Conservation (phyloP, 169 alveolate genomes). For the Perkinsus chesapeaki region DNA sequence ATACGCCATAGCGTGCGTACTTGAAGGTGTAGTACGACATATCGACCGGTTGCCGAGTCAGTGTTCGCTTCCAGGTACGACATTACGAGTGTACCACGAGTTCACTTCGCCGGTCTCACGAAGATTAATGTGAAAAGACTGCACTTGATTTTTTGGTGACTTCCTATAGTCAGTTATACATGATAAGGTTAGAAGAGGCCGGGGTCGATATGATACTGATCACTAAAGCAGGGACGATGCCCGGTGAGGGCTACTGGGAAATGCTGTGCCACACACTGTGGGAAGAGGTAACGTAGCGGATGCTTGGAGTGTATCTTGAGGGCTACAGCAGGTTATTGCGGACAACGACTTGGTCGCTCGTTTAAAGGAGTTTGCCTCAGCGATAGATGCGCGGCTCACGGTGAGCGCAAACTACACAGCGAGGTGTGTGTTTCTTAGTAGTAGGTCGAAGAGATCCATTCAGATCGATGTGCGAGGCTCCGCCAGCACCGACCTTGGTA, state of each 20-base stretch:
- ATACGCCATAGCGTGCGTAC: too few relatives aligned
- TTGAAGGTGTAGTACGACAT: too few relatives aligned
- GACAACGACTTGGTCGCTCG: not conserved
- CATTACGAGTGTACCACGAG: too few relatives aligned
- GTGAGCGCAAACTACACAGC: not conserved
- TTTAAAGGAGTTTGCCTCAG: not conserved
- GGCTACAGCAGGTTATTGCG: not conserved
- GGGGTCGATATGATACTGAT: not conserved
- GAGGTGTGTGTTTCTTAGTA: not conserved
- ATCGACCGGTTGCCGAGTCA: too few relatives aligned
- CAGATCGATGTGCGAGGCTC: too few relatives aligned
- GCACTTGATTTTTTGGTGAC: too few relatives aligned
- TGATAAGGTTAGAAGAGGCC: not conserved
- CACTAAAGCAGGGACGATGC: not conserved
- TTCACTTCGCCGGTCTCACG: too few relatives aligned
- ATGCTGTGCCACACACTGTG: not conserved
- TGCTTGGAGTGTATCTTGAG: not conserved
- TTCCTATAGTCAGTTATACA: not conserved
- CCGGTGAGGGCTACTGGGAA: not conserved
- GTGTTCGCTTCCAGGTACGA: too few relatives aligned
- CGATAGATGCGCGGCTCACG: not conserved
- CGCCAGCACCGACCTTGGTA: not conserved
- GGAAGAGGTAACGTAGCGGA: not conserved
- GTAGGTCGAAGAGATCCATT: too few relatives aligned
- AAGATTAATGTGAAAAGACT: too few relatives aligned